phyloP scores from a whole-genome alignment of 306 rosid species.

The Trichosanthes cucumerina region DNA sequence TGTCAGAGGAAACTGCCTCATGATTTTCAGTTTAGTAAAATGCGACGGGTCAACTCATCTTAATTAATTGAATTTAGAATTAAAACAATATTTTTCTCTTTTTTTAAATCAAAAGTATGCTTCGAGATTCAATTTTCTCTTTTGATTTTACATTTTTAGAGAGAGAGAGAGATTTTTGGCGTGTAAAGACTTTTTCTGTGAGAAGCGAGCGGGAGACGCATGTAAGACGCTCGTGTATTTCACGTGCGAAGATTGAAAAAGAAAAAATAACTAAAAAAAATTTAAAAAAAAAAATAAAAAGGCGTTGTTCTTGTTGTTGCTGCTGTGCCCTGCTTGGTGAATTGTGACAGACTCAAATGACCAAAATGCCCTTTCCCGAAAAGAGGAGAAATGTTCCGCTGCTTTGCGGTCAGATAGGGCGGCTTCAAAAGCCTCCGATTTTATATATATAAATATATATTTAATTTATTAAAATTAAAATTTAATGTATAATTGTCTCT shows the following conservation, averaged over 20 bases:
- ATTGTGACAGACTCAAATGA: neutral
- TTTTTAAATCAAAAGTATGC: neutral
- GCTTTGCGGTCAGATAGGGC: slow-evolving; percentile 5
- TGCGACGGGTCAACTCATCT: neutral
- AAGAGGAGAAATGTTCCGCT: neutral
- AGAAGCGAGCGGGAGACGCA: neutral
- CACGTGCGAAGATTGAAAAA: neutral
- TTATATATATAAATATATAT: neutral
- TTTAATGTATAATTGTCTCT: neutral
- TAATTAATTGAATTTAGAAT: neutral
- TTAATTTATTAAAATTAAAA: neutral
- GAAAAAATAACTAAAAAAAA: neutral
- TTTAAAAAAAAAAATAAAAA: neutral
- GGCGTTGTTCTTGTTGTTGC: neutral
- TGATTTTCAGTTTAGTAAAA: neutral
- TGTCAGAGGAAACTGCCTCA: neutral
- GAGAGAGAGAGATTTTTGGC: neutral
- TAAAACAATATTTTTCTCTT: neutral
- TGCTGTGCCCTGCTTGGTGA: neutral
- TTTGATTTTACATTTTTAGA: neutral
- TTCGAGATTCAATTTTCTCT: neutral
- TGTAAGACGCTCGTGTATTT: neutral
- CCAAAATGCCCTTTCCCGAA: neutral
- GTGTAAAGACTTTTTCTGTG: neutral
- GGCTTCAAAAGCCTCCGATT: neutral